Conservation (phyloP, 1,284 basidiomycete species). For the Ganoderma sinense region DNA sequence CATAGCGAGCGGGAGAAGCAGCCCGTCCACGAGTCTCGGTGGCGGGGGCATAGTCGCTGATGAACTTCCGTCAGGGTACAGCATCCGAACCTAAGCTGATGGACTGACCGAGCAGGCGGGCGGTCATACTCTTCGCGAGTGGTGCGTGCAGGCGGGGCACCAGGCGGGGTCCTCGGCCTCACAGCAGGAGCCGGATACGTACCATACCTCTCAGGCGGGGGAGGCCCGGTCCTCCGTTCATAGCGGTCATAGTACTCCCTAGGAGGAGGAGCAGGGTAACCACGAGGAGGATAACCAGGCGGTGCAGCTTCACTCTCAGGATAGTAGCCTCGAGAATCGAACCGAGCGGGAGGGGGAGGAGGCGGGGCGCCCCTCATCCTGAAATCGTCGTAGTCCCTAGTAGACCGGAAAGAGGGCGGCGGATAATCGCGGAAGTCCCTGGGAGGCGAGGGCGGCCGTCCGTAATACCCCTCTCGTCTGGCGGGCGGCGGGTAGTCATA, state of each 20-base stretch:
- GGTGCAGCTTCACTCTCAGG: slow-evolving; percentile 43
- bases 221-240: slow-evolving; percentile 54
- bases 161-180: slow-evolving; percentile 57
- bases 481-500: slow-evolving; percentile 65
- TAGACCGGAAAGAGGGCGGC: slow-evolving; percentile 47
- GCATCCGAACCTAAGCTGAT: slow-evolving; percentile 8
- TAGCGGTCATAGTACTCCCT: slow-evolving; percentile 66
- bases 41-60: slow-evolving; percentile 53
- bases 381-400: slow-evolving; percentile 75
- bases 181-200: slow-evolving; percentile 44
- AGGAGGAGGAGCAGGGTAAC: slow-evolving; percentile 53
- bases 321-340: slow-evolving; percentile 51
- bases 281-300: slow-evolving; percentile 51
- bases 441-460: slow-evolving; percentile 60
- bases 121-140: slow-evolving; percentile 58
- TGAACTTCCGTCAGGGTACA: slow-evolving; percentile 17
- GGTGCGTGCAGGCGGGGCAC: slow-evolving; percentile 43
- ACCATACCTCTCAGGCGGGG: slow-evolving; percentile 48
- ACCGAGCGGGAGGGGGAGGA: slow-evolving; percentile 43
- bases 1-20: slow-evolving; percentile 58
- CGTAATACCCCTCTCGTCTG: slow-evolving; percentile 54
- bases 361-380: slow-evolving; percentile 55
- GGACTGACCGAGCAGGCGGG: slow-evolving; percentile 53
- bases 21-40: slow-evolving; percentile 63
- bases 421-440: slow-evolving; percentile 74